Base-by-base conservation (phyloP, 306 rosid genomes). In the Prinsepia uniflora region DNA sequence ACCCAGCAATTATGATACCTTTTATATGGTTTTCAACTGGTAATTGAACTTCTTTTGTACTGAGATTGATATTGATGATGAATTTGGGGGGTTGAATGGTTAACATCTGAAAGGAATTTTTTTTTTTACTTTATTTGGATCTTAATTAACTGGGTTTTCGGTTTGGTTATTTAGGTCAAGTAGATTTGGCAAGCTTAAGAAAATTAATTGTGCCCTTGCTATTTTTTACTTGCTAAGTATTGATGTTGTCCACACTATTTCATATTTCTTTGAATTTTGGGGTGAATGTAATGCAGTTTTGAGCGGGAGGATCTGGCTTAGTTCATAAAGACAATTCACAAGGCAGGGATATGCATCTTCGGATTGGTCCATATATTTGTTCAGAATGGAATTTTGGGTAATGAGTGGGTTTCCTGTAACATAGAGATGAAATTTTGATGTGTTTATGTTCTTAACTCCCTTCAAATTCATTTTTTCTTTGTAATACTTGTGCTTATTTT, bases 341-440 rank as follows among this genome's bases (percentile, higher is more conserved):
- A 82, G 74, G 96, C 89, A 45, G 87, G 95, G 67, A 86, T 69
- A 88, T 88, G 68, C 87, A 92, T 75, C 95, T 90, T 49, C 87
- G 96, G 5, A 88, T 92, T 75, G 96, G 98, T 70, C 98, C 98
- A 42, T 92, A 81, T n/a, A 74, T 88, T 43, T 90, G 96, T 73
- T 86, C 89, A 34, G 96, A 92, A 79, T 90, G 96, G 96, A 92
- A 92, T 73, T 81, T 86, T n/a, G 96, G 96, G 98, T 88, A 86
- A 80, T 60, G 41, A 52, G 10, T 14, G 12, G 17, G 15, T 49
- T 22, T 14, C 0, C 30, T 39, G 20, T 60, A 30, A 10, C 56
- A 2, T 46, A 6, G 4, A 18, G 40, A 40, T 39, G 5, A 18
- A 7, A 19, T 46, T 44, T 14, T 44, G 60, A 48, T 46, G 67